A percentile compares a stretch with the other conserved stretches of the same genome.
Conservation (phyloP, 805 yeast species). For the Candida boleticola region DNA sequence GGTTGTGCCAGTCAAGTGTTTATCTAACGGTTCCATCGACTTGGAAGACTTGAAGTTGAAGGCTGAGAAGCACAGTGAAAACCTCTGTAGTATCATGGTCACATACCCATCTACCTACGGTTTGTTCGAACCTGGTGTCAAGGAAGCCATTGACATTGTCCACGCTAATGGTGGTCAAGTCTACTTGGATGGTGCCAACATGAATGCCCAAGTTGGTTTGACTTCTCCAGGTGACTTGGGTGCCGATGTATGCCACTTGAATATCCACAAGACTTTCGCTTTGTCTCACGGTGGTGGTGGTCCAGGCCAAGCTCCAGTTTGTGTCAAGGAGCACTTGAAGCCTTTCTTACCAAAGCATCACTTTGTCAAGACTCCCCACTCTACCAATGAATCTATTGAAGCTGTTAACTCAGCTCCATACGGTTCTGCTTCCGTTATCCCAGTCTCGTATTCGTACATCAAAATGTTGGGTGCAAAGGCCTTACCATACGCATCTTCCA, state of each 20-base stretch:
- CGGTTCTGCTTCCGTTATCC: conserved; percentile 91
- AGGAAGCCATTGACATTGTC: conserved; percentile 78
- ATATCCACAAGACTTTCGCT: conserved; percentile 95
- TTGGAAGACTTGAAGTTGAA: conserved; percentile 69
- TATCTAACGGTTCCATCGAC: conserved; percentile 82
- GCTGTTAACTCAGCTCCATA: conserved; percentile 92
- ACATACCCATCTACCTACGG: conserved; percentile 98
- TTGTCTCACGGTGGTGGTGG: conserved; percentile 99
- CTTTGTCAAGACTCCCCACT: conserved; percentile 51
- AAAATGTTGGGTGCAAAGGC: conserved; percentile 89
- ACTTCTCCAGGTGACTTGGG: conserved; percentile 98
- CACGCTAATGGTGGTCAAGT: conserved; percentile 92
- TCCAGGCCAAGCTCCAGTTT: conserved; percentile 98
- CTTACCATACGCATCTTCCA: conserved; percentile 79
- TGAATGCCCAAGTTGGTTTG: conserved; percentile 98
- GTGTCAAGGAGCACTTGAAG: conserved; percentile 78
- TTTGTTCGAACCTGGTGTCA: conserved; percentile 88
- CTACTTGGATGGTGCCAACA: conserved; percentile 97
- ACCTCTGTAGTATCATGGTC: conserved; percentile 89
- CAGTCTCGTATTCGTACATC: conserved; percentile 92
- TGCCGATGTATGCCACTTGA: conserved; percentile 97
- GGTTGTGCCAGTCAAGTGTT: conserved; percentile 90
- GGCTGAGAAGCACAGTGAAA: conserved; percentile 64
- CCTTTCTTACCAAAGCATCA: conserved; percentile 83
- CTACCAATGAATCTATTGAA: conserved; percentile 51